Evolutionary conservation across 2,329 filamentous ascomycete species (phyloP).

Genomic region (Botrytis medusae): DNA sequence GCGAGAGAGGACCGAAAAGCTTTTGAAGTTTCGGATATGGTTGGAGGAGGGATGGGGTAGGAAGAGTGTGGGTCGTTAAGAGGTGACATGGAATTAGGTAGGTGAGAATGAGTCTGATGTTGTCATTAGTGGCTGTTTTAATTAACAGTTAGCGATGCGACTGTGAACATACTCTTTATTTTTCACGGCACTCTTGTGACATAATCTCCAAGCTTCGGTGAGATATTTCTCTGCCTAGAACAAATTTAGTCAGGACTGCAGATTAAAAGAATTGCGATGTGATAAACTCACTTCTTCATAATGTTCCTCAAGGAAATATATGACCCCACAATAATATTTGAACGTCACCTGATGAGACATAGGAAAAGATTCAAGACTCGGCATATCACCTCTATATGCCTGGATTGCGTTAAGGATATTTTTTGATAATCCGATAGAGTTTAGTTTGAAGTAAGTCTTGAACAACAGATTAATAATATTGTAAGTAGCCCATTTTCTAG

Average conservation of each 20-base stretch:
- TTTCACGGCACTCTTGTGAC: conserved; percentile 66
- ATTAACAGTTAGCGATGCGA: background rate
- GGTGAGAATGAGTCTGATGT: conserved; percentile 75
- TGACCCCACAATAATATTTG: conserved; percentile 91
- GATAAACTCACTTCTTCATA: conserved; percentile 67
- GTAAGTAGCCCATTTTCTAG: conserved; percentile 97
- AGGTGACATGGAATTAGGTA: conserved; percentile 94
- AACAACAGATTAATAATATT: conserved; percentile 92
- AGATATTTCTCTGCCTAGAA: conserved; percentile 76
- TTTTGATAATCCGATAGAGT: conserved; percentile 83
- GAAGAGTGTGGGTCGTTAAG: conserved; percentile 82
- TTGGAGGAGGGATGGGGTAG: conserved; percentile 67
- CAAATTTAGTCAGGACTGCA: conserved; percentile 9
- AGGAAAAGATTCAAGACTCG: conserved; percentile 74
- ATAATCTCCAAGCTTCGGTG: conserved; percentile 77
- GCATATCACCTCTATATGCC: conserved; percentile 78
- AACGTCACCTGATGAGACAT: conserved; percentile 92
- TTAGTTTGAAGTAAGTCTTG: conserved; percentile 97
- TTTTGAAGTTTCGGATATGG: conserved; percentile 74
- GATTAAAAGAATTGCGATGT: background rate
- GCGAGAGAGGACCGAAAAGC: conserved; percentile 75
- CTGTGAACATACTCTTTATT: conserved; percentile 66
- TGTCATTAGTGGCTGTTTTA: conserved; percentile 23
- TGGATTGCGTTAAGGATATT: conserved; percentile 83
- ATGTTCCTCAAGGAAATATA: conserved; percentile 93